Evolutionary conservation across 352 stramenopile genomes (phyloP).

Genomic region (Thalassiosira mediterranea): DNA sequence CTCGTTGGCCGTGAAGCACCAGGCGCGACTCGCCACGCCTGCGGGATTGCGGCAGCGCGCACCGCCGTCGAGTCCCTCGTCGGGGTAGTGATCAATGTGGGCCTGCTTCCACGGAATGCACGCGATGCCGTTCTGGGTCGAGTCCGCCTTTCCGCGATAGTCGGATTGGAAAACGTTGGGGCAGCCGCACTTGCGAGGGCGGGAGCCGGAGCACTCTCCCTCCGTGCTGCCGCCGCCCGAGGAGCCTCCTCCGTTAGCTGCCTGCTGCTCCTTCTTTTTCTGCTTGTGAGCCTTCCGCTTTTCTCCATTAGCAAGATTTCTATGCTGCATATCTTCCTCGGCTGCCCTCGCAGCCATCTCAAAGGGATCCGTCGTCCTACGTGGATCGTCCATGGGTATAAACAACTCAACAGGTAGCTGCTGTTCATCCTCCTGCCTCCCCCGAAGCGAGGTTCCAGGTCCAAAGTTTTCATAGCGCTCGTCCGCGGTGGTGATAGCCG

Average conservation of each 20-base stretch:
- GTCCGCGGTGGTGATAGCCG: no score
- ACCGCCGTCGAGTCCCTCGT: neutral
- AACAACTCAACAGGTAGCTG: no score
- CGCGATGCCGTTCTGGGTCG: neutral
- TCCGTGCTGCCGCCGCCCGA: neutral
- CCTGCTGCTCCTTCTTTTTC: no score
- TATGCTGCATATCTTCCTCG: no score
- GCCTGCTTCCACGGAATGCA: neutral
- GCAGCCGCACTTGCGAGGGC: neutral
- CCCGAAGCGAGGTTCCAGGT: no score
- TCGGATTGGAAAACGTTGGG: neutral
- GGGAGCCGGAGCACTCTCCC: neutral
- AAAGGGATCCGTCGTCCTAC: no score
- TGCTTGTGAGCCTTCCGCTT: no score
- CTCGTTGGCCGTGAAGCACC: neutral
- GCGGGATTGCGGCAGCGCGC: neutral
- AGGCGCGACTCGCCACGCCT: neutral
- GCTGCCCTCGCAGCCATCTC: no score
- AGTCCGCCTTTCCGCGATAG: neutral
- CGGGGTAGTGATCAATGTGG: neutral
- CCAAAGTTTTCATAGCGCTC: no score
- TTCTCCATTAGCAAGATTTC: no score
- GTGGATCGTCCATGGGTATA: no score
- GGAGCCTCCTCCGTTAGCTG: neutral
- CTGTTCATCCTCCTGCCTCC: no score